Evolutionary conservation across 176 grass and related monocot genomes (phyloP).

Genomic region (Rhipidocladum racemiflorum): DNA sequence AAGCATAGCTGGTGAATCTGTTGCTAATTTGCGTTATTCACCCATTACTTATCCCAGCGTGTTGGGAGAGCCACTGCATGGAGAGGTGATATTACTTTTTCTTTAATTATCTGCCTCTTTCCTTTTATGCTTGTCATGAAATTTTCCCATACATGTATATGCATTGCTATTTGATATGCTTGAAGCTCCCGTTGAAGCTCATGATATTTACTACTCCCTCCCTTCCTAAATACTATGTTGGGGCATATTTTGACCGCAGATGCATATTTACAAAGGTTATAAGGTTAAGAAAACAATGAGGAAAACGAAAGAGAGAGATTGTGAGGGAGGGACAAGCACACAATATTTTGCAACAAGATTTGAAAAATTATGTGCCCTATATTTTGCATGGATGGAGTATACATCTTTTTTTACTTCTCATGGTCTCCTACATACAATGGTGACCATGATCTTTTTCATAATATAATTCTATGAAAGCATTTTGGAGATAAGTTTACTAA

Average conservation of each 20-base stretch:
- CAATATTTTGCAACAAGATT: neutral
- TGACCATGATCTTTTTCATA: neutral
- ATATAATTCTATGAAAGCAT: constrained; percentile 1
- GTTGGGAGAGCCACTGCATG: constrained; percentile 89
- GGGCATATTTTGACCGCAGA: neutral
- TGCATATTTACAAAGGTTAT: constrained; percentile 15
- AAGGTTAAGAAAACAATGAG: neutral
- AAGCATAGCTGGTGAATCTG: constrained; percentile 84
- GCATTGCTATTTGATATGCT: constrained; percentile 6
- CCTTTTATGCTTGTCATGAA: constrained; percentile 14
- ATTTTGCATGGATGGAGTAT: constrained; percentile 8
- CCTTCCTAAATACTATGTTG: neutral
- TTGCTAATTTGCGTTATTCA: constrained; percentile 86
- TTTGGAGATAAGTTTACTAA: neutral
- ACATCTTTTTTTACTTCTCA: constrained; percentile 2
- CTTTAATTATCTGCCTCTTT: neutral
- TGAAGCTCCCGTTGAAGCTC: neutral
- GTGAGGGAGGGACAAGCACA: neutral
- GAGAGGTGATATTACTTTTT: constrained; percentile 62
- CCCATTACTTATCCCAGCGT: constrained; percentile 97
- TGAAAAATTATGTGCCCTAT: neutral
- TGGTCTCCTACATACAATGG: neutral
- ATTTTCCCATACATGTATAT: constrained; percentile 2
- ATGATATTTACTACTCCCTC: neutral
- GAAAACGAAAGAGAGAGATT: neutral